phyloP scores from a whole-genome alignment of 352 stramenopile genomes.

The Poterioochromonas sp. region DNA sequence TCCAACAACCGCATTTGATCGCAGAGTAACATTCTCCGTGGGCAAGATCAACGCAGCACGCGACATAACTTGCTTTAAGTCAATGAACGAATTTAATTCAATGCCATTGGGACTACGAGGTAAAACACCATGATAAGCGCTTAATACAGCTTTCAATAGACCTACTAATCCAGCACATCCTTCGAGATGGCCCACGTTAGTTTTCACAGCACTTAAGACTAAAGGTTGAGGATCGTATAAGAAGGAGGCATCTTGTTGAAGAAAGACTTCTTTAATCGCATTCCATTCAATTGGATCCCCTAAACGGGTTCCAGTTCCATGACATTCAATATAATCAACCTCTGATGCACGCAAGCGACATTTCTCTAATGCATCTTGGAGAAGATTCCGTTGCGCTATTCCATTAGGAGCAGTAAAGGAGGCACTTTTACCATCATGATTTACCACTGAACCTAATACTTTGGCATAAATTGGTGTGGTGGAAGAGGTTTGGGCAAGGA shows the following conservation, averaged over 20 bases:
- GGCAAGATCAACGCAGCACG: conserved; percentile 3
- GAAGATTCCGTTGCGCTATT: conserved; percentile 41
- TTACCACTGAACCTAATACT: conserved; percentile 34
- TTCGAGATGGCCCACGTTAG: conserved; percentile 53
- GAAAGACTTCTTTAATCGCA: conserved; percentile 15
- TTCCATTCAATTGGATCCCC: conserved; percentile 49
- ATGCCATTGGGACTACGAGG: conserved; percentile 44
- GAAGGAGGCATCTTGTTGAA: neutral
- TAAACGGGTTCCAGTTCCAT: conserved; percentile 51
- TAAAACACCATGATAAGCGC: conserved; percentile 38
- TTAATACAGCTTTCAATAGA: conserved; percentile 48
- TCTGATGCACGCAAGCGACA: conserved; percentile 1
- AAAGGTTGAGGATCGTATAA: too few species aligned
- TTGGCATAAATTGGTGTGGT: conserved; percentile 34
- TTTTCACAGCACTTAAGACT: conserved; percentile 49
- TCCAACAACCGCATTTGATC: conserved; percentile 37
- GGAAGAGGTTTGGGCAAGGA: conserved; percentile 22
- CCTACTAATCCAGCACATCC: conserved; percentile 46
- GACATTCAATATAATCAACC: conserved; percentile 49
- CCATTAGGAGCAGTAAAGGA: conserved; percentile 51
- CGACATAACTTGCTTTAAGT: conserved; percentile 1
- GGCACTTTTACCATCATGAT: conserved; percentile 49
- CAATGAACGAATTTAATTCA: conserved; percentile 43
- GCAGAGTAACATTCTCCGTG: conserved; percentile 14
- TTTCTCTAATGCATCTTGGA: conserved; percentile 40